Evolutionary conservation across 192 early-diverging fungal genomes (phyloP), one percentile per base, ranked within the genome.

Genomic region (Rhizophagus clarus): DNA sequence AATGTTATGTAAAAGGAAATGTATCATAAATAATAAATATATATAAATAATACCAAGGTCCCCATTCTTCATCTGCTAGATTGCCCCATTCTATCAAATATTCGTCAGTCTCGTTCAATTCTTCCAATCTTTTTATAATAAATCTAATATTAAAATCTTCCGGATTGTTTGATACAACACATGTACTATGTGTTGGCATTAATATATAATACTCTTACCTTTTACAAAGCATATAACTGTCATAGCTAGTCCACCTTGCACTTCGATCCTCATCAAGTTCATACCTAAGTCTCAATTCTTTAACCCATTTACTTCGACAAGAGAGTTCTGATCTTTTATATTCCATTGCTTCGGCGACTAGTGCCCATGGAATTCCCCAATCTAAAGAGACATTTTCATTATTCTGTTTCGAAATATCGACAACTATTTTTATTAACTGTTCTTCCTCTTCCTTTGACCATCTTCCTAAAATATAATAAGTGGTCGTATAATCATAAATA

Each of bases 391-490:
- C 28, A 4, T 62, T 32, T 32, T 20, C 61, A 34, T 62, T 8
- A 72, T 49, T 14, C n/a, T 49, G 10, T 28, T n/a, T 47, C 0
- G 79, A 77, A 15, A 78, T 34, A 1, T 82, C 83, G 11, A 76
- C 71, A 56, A 84, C 73, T 26, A 84, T 74, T n/a, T 77, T 68
- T 64, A 78, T 68, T 14, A 84, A 61, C 6, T 8, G 49, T 15
- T 78, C 70, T 28, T 82, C 81, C 61, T 84, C 83, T 26, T 84
- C 72, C 1, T 76, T 37, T 7, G 66, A 15, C 81, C 83, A 82
- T 12, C 49, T 67, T 28, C 83, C 83, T 31, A 76, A n/a, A 34
- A 14, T 66, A 26, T 64, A 80, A 20, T 12, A 37, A 2, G 2
- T 70, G 22, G 12, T 22, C 10, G 4, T 56, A 73, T 10, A 15